Evolutionary conservation across 169 alveolate species (phyloP).

Genomic region (Cryptosporidium meleagridis): DNA sequence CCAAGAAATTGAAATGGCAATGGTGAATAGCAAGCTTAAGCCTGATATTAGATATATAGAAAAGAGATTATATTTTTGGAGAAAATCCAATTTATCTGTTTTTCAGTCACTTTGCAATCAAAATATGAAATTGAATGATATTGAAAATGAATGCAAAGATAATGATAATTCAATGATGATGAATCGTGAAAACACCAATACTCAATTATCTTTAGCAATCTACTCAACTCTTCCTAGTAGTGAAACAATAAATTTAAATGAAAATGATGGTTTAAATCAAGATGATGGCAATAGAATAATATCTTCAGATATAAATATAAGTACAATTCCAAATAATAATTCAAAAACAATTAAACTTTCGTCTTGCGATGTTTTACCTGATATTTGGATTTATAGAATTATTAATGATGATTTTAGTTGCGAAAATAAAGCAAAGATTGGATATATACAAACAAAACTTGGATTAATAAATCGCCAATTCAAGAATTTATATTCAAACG

Average conservation of each 20-base stretch:
- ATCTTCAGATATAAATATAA: neutral
- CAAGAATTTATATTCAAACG: slow-evolving; percentile 35
- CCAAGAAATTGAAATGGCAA: slow-evolving; percentile 92
- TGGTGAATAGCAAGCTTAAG: slow-evolving; percentile 88
- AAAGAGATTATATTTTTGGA: slow-evolving; percentile 28
- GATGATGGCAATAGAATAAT: neutral
- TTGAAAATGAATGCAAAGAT: neutral
- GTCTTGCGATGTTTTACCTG: slow-evolving; percentile 69
- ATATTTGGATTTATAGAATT: slow-evolving; percentile 69
- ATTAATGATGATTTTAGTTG: slow-evolving; percentile 18
- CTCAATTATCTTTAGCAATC: slow-evolving; percentile 17
- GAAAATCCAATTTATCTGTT: neutral
- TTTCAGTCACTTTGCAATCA: neutral
- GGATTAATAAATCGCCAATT: slow-evolving; percentile 59
- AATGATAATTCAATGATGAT: neutral
- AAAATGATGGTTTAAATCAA: neutral
- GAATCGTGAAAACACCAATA: slow-evolving; percentile 5
- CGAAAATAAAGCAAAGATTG: neutral
- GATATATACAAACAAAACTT: slow-evolving; percentile 17
- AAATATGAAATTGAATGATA: neutral
- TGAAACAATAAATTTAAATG: slow-evolving; percentile 21
- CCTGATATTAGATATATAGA: slow-evolving; percentile 68
- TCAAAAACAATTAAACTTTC: slow-evolving; percentile 20
- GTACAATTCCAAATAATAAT: no score
- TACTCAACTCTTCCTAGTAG: slow-evolving; percentile 43